A percentile compares a stretch with the other conserved stretches of the same genome.
phyloP scores from a whole-genome alignment of 345 rosid genomes.

The Conringia planisiliqua region DNA sequence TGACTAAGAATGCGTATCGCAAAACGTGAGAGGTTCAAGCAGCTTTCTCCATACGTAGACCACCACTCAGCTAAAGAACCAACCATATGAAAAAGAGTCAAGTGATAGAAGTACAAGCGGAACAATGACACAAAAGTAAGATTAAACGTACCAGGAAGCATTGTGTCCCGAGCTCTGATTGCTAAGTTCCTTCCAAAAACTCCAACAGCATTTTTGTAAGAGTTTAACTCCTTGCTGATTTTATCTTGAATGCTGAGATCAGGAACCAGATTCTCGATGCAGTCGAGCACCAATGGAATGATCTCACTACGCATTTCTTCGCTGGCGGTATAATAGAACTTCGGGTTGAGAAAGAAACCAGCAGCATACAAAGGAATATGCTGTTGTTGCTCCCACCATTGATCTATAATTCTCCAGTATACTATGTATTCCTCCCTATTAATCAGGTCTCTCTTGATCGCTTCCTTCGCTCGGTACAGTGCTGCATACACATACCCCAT shows the following conservation, averaged over 20 bases:
- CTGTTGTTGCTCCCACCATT: conserved; percentile 65
- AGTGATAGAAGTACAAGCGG: not conserved
- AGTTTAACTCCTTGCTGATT: conserved; percentile 58
- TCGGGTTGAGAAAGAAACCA: conserved; percentile 90
- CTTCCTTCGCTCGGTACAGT: conserved; percentile 74
- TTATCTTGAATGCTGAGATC: conserved; percentile 64
- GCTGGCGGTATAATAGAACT: conserved; percentile 58
- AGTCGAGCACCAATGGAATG: conserved; percentile 57
- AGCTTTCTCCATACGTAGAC: conserved; percentile 89
- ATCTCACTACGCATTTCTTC: conserved; percentile 66
- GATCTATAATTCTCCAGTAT: conserved; percentile 82
- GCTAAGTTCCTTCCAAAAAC: conserved; percentile 92
- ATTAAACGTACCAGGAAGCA: conserved; percentile 60
- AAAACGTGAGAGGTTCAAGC: conserved; percentile 81
- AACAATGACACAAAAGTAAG: not conserved
- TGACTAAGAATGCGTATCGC: conserved; percentile 76
- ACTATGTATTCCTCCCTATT: conserved; percentile 59
- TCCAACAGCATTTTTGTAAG: conserved; percentile 66
- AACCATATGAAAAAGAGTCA: conserved; percentile 11
- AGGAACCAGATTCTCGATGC: conserved; percentile 71
- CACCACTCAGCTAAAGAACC: conserved; percentile 81
- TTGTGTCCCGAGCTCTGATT: conserved; percentile 67
- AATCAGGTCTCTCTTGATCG: conserved; percentile 64
- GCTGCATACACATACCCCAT: conserved; percentile 84
- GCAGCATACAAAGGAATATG: conserved; percentile 71